Evolutionary conservation across 495 filamentous ascomycete genomes (phyloP), one percentile per base, ranked within the genome.

Genomic region (Rusavskia elegans): DNA sequence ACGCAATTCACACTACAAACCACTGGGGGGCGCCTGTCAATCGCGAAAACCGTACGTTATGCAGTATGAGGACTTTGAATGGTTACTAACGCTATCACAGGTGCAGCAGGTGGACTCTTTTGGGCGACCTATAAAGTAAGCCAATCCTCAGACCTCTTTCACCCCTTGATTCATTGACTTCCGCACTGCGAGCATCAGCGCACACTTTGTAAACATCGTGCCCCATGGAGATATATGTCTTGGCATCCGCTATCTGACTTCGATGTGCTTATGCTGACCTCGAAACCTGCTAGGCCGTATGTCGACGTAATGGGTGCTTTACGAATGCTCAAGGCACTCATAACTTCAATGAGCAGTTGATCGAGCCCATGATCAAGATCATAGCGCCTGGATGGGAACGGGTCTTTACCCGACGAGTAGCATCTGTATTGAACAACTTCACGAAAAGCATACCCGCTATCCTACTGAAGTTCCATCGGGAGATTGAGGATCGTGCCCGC

Each of bases 381-480:
- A 49, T 82, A 19, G 72, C 73, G 16, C 62, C 60, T 11, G 66
- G 68, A 44, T 83, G 81, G 80, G 79, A 82, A 52, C 69, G 66
- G 37, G 63, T 68, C 8, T 84, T 83, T 54, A 67, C 58, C 62
- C 54, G 60, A 59, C 59, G 64, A 48, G 20, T 78, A 61, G 60
- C 74, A 64, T 56, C 60, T 53, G 54, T 64, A 51, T 48, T 73
- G 37, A 45, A 55, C 17, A 52, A 25, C 39, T 71, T 64, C 42
- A 59, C 53, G 23, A 54, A 54, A 11, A 56, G 17, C 35, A 52
- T 64, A 51, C 38, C 46, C 20, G 55, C 53, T 39, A 29, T 55
- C 7, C 59, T 77, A 8, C 55, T 49, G 17, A 39, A 41, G 1
- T 77, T 77, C 57, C 74, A 77, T 52, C 51, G 60, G n/a, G 59